Conservation (phyloP, 805 yeast genomes). For the Kurtzmaniella cleridarum region DNA sequence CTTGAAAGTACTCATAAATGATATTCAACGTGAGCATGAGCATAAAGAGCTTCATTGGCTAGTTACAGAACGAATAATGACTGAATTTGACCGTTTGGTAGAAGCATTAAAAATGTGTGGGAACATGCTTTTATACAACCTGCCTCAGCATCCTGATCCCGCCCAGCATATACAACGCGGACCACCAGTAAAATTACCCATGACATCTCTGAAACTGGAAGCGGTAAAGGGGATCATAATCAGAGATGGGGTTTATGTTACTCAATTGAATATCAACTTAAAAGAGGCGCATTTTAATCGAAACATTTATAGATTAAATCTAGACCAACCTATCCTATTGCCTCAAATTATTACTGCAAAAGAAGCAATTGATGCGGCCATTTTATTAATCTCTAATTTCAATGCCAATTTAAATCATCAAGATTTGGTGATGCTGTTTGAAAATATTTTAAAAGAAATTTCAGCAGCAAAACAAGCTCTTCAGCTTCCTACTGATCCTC, state of each 20-base stretch:
- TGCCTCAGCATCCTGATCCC: conserved; percentile 30
- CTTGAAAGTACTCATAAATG: no score
- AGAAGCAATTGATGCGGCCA: conserved; percentile 31
- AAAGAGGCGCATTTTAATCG: conserved; percentile 38
- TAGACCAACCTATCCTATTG: conserved; percentile 31
- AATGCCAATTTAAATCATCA: conserved; percentile 11
- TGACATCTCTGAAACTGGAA: conserved; percentile 51
- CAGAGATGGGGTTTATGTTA: conserved; percentile 49
- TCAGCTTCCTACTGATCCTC: conserved; percentile 42
- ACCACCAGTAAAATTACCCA: conserved; percentile 49
- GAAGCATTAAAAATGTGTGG: conserved; percentile 36
- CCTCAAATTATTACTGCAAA: conserved; percentile 46
- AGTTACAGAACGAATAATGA: conserved; percentile 14
- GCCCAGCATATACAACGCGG: conserved; percentile 24
- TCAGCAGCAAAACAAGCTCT: conserved; percentile 34
- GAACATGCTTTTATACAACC: conserved; percentile 30
- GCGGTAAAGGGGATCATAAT: conserved; percentile 56
- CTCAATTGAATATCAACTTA: conserved; percentile 40
- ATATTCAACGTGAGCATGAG: conserved; percentile 12
- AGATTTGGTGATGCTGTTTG: conserved; percentile 20
- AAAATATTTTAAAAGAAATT: conserved; percentile 19
- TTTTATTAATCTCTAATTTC: conserved; percentile 19
- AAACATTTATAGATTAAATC: conserved; percentile 20
- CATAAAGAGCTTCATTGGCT: conserved; percentile 32
- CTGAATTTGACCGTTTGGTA: conserved; percentile 27